These are phyloP conservation scores for Pseudogymnoascus sp. DNA, from an alignment of 2,329 filamentous ascomycete species.

Conservation along the genomic window DNA sequence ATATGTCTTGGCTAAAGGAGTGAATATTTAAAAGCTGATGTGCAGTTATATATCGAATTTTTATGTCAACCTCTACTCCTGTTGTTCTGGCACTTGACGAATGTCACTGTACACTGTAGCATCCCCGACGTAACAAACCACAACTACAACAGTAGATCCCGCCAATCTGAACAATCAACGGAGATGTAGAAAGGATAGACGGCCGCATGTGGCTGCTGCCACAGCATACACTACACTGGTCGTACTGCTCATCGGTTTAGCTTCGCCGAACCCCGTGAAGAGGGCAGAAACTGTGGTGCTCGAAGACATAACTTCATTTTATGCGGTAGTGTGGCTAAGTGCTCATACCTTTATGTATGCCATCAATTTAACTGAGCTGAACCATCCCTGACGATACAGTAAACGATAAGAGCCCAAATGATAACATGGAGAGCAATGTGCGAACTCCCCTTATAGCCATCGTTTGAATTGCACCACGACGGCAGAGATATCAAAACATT, in stretches of 20 bases:
- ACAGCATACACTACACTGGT: not conserved
- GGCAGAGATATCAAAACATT: slow-evolving; percentile 14
- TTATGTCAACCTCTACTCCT: too few species aligned
- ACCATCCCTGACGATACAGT: slow-evolving; percentile 7
- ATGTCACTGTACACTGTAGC: not conserved
- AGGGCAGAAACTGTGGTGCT: not conserved
- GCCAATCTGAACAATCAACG: not conserved
- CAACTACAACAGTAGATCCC: not conserved
- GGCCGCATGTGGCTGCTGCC: not conserved
- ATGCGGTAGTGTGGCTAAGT: not conserved
- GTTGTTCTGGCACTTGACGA: not conserved
- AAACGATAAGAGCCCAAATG: slow-evolving; percentile 2
- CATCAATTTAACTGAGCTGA: slow-evolving; percentile 10
- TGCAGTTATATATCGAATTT: too few species aligned
- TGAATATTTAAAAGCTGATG: too few species aligned
- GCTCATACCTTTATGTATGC: not conserved
- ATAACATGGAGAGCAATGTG: slow-evolving; percentile 13
- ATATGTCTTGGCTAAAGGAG: too few species aligned
- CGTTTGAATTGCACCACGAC: slow-evolving; percentile 11
- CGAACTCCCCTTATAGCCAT: slow-evolving; percentile 12
- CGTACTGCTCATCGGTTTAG: too few species aligned
- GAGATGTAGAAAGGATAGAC: not conserved
- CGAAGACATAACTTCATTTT: not conserved
- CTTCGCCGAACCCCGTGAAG: too few species aligned
- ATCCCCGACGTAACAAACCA: not conserved